Conservation (phyloP, 352 stramenopile species). For the Peronospora tabacina region DNA sequence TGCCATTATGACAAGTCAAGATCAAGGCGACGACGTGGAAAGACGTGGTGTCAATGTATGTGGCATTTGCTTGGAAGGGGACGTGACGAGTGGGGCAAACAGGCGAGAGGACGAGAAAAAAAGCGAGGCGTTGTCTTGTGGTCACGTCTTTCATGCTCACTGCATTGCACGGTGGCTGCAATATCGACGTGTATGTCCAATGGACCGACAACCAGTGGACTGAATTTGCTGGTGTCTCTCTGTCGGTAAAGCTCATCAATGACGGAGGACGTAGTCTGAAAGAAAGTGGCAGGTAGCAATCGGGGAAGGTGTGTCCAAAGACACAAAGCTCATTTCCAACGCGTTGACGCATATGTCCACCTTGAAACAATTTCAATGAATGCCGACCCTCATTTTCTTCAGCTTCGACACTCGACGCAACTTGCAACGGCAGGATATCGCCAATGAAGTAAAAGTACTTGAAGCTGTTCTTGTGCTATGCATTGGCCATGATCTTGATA, state of each 20-base stretch:
- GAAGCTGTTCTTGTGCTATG: conserved; percentile 33
- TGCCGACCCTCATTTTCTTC: background rate
- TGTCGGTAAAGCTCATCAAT: background rate
- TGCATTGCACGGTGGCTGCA: conserved; percentile 34
- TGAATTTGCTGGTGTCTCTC: background rate
- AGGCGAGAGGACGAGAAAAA: background rate
- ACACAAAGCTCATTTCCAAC: no score
- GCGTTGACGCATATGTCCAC: background rate
- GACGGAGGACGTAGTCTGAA: background rate
- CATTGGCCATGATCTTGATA: conserved; percentile 31
- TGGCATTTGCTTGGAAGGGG: conserved; percentile 31
- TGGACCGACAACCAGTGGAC: conserved; percentile 24
- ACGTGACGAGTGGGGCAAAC: background rate
- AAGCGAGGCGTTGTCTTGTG: conserved; percentile 27
- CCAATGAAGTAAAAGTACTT: conserved; percentile 43
- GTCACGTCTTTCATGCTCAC: conserved; percentile 32
- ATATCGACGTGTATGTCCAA: conserved; percentile 28
- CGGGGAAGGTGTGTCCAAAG: background rate
- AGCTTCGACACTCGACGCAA: background rate
- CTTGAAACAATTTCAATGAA: background rate
- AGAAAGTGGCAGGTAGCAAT: background rate
- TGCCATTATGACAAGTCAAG: background rate
- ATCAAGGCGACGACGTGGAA: background rate
- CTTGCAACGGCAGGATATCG: conserved; percentile 35
- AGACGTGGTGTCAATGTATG: conserved; percentile 11